A percentile compares a stretch with the other conserved stretches of the same genome.
These are phyloP conservation scores for Andrographis paniculata DNA, from an alignment of 305 asterid species.

Conservation along the genomic window DNA sequence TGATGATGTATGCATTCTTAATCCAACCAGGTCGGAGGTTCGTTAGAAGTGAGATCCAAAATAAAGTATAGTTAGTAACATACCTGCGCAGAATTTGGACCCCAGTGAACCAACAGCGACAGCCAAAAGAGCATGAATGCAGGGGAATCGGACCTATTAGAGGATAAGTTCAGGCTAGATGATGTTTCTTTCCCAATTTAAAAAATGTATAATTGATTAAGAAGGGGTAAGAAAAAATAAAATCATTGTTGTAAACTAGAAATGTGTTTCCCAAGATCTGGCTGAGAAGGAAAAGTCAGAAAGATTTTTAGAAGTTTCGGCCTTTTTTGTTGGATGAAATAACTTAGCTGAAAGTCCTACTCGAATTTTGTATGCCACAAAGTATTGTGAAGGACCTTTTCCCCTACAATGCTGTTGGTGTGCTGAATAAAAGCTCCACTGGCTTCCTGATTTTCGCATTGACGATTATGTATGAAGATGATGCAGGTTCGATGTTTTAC, in stretches of 20 bases:
- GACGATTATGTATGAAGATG: conserved; percentile 7
- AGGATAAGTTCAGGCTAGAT: conserved; percentile 31
- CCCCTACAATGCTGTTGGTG: conserved; percentile 55
- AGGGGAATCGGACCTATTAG: conserved; percentile 54
- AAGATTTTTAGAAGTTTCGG: conserved; percentile 3
- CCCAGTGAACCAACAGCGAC: conserved; percentile 47
- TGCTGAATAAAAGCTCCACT: conserved; percentile 28
- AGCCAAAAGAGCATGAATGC: conserved; percentile 45
- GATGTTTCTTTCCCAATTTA: conserved; percentile 22
- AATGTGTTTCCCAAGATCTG: conserved; percentile 10
- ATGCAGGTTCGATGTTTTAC: conserved; percentile 24
- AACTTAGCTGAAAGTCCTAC: too few species aligned
- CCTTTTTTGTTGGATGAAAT: conserved; percentile 13
- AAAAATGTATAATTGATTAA: too few species aligned
- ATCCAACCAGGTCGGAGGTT: background rate
- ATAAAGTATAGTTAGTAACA: conserved; percentile 25
- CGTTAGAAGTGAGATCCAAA: conserved; percentile 11
- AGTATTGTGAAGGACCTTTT: conserved; percentile 21
- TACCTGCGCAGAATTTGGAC: conserved; percentile 29
- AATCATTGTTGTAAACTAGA: conserved; percentile 9
- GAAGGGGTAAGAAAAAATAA: conserved; percentile 13
- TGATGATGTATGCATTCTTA: background rate
- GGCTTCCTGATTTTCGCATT: conserved; percentile 25
- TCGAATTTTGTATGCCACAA: conserved; percentile 8
- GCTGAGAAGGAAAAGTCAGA: conserved; percentile 2